A percentile compares a stretch with the other conserved stretches of the same genome.
Evolutionary conservation across 352 stramenopile species (phyloP).

Genomic region (Phytophthora constricta): DNA sequence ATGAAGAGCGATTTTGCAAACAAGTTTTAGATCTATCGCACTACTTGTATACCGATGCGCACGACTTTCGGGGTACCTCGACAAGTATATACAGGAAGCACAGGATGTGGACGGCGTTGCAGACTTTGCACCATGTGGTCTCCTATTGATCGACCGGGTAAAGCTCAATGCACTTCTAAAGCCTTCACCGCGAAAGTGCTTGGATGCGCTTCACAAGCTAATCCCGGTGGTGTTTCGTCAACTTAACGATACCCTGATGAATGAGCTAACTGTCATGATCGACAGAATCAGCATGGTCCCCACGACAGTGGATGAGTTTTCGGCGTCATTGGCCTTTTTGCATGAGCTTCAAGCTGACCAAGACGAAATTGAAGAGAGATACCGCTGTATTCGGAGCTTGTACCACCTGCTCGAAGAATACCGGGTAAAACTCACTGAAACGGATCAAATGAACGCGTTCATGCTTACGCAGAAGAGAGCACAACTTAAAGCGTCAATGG

Average conservation of each 20-base stretch:
- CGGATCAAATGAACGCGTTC: conserved; percentile 79
- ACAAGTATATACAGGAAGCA: conserved; percentile 71
- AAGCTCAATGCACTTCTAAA: conserved; percentile 70
- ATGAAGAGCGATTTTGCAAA: conserved; percentile 72
- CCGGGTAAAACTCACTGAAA: conserved; percentile 65
- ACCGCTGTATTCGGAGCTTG: conserved; percentile 57
- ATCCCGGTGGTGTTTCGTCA: conserved; percentile 66
- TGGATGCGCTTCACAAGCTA: conserved; percentile 60
- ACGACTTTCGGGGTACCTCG: conserved; percentile 71
- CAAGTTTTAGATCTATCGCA: conserved; percentile 36
- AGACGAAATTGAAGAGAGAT: conserved; percentile 61
- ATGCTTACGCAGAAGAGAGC: conserved; percentile 75
- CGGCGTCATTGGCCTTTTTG: conserved; percentile 62
- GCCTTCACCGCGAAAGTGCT: conserved; percentile 66
- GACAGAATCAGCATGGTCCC: conserved; percentile 79
- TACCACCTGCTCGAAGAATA: conserved; percentile 79
- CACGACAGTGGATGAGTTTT: conserved; percentile 74
- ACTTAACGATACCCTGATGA: conserved; percentile 67
- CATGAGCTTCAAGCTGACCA: conserved; percentile 57
- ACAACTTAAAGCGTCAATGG: conserved; percentile 78
- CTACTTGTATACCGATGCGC: conserved; percentile 43
- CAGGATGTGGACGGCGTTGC: conserved; percentile 57
- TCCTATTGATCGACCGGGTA: conserved; percentile 65
- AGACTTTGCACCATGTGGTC: conserved; percentile 50
- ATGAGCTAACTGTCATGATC: conserved; percentile 58